Conservation (phyloP, 108 stramenopile species). For the Schizochytrium sp. region DNA sequence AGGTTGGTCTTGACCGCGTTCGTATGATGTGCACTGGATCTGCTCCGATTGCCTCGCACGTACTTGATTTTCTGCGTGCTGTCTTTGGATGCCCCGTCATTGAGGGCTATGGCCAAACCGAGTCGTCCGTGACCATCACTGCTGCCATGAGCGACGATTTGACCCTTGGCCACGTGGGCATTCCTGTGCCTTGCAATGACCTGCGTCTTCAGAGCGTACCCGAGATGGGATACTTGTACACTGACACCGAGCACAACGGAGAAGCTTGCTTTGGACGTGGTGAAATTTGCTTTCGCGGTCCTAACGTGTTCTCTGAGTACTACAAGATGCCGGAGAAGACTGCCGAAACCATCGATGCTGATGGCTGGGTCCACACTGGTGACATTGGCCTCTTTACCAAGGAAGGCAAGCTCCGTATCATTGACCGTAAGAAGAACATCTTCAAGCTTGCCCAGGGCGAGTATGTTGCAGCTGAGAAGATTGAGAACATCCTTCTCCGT, state of each 20-base stretch:
- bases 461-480: conserved; percentile 90
- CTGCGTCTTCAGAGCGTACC: conserved; percentile 90
- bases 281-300: conserved; percentile 94
- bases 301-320: conserved; percentile 92
- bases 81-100: conserved; percentile 88
- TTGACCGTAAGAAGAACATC: conserved; percentile 98
- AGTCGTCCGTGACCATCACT: conserved; percentile 86
- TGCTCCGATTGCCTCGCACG: conserved; percentile 86
- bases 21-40: conserved; percentile 89
- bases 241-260: conserved; percentile 60
- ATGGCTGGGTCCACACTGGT: conserved; percentile 96
- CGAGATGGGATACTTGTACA: conserved; percentile 94
- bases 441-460: conserved; percentile 95
- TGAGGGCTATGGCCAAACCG: conserved; percentile 97
- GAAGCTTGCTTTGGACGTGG: conserved; percentile 85
- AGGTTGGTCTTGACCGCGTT: conserved; percentile 88
- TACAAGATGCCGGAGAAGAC: conserved; percentile 94
- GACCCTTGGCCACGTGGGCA: conserved; percentile 93
- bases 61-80: conserved; percentile 92
- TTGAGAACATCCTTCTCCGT: conserved; percentile 89
- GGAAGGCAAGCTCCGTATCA: conserved; percentile 90
- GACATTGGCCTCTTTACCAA: conserved; percentile 94
- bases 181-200: conserved; percentile 84
- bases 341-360: conserved; percentile 87
- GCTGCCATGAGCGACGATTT: conserved; percentile 79